phyloP scores from a whole-genome alignment of 768 basidiomycete genomes.

The Astraeus odoratus region DNA sequence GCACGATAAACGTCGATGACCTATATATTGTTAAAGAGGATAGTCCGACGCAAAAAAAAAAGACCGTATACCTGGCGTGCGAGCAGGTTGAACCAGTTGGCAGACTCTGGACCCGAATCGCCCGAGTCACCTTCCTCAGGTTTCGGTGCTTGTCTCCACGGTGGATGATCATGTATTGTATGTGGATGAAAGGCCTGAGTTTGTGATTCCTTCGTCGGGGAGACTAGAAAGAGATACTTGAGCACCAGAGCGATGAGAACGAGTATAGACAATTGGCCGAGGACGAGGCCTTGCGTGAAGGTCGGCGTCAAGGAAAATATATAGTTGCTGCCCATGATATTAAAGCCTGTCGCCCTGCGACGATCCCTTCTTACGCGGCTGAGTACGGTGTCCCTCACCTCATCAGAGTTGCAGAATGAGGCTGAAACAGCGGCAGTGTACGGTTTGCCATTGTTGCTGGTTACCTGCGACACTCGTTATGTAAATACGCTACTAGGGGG shows the following conservation, averaged over 20 bases:
- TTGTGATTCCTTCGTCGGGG: conserved; percentile 50
- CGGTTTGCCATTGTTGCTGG: too few relatives aligned
- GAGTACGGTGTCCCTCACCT: neutral
- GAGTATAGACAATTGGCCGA: conserved; percentile 88
- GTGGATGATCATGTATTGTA: conserved; percentile 40
- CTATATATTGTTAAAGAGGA: conserved; percentile 28
- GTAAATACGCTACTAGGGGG: too few relatives aligned
- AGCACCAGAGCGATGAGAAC: conserved; percentile 72
- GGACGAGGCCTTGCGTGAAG: conserved; percentile 90
- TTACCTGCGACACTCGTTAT: too few relatives aligned
- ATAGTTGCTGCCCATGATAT: conserved; percentile 39
- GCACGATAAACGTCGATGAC: conserved; percentile 67
- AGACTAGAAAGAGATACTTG: conserved; percentile 93
- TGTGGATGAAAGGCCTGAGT: conserved; percentile 55
- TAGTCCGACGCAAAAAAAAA: neutral
- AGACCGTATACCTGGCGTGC: conserved; percentile 60
- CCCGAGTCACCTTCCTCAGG: conserved; percentile 3
- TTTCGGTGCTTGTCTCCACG: conserved; percentile 29
- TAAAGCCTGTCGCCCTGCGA: too few relatives aligned
- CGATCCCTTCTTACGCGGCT: too few relatives aligned
- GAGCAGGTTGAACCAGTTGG: conserved; percentile 88
- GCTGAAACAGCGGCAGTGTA: too few relatives aligned
- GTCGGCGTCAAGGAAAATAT: conserved; percentile 75
- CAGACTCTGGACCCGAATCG: conserved; percentile 50
- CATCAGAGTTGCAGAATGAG: too few relatives aligned